These are phyloP conservation scores for Hygrocybe punicea DNA, from an alignment of 768 basidiomycete species.

Conservation along the genomic window DNA sequence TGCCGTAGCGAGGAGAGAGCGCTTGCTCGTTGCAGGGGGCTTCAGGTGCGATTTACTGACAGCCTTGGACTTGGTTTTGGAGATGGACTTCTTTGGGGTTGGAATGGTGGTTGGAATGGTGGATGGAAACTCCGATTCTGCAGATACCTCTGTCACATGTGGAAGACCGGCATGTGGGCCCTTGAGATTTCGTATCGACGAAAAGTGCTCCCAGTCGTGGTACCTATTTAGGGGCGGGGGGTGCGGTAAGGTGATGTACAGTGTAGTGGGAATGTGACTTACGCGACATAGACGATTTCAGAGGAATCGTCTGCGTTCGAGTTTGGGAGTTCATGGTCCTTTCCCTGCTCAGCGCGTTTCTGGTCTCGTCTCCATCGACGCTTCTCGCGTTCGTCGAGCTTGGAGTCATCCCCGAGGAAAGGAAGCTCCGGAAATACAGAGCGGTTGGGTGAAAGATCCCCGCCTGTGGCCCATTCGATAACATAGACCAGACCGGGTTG, in stretches of 20 bases:
- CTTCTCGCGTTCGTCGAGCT: slow-evolving; percentile 41
- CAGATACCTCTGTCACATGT: slow-evolving; percentile 50
- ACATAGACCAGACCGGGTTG: slow-evolving; percentile 91
- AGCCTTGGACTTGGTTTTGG: slow-evolving; percentile 33
- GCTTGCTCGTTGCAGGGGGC: background rate
- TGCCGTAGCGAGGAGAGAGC: slow-evolving; percentile 1
- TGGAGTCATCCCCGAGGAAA: slow-evolving; percentile 21
- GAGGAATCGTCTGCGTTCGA: slow-evolving; percentile 12
- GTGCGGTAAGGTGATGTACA: background rate
- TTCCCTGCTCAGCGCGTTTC: slow-evolving; percentile 20
- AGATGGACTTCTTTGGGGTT: slow-evolving; percentile 14
- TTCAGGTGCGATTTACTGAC: slow-evolving; percentile 22
- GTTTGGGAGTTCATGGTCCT: background rate
- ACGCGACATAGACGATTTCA: slow-evolving; percentile 79
- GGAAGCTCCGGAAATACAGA: slow-evolving; percentile 3
- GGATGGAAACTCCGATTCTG: slow-evolving; percentile 28
- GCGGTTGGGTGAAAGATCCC: slow-evolving; percentile 32
- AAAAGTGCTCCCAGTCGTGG: slow-evolving; percentile 94
- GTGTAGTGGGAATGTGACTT: slow-evolving; percentile 36
- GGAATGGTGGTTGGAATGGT: slow-evolving; percentile 28
- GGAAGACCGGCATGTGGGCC: slow-evolving; percentile 82
- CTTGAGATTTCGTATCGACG: slow-evolving; percentile 81
- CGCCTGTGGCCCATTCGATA: slow-evolving; percentile 74
- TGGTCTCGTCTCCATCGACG: slow-evolving; percentile 43
- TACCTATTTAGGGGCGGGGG: slow-evolving; percentile 46